Evolutionary conservation across 495 filamentous ascomycete genomes (phyloP).

Genomic region (Penicillium steckii): DNA sequence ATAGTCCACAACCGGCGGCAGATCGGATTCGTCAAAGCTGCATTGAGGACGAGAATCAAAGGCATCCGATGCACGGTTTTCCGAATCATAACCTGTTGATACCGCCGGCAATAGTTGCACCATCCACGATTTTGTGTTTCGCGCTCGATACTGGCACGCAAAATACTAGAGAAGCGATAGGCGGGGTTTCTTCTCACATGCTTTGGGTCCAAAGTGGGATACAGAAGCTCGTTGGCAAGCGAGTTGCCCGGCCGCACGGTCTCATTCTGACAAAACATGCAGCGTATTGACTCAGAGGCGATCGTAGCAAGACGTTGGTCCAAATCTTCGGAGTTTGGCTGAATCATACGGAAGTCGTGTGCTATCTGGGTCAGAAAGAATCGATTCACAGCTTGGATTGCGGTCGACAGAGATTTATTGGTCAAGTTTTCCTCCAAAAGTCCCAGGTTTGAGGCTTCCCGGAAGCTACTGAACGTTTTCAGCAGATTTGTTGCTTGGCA

Average conservation of each 20-base stretch:
- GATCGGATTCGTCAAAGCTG: slow-evolving; percentile 67
- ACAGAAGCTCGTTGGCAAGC: slow-evolving; percentile 80
- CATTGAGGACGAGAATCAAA: slow-evolving; percentile 79
- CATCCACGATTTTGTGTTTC: slow-evolving; percentile 81
- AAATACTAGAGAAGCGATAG: slow-evolving; percentile 73
- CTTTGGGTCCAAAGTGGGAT: slow-evolving; percentile 57
- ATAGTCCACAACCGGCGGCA: slow-evolving; percentile 79
- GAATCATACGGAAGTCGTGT: slow-evolving; percentile 64
- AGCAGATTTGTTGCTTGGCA: slow-evolving; percentile 98
- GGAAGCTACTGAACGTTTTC: slow-evolving; percentile 77
- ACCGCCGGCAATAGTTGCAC: slow-evolving; percentile 84
- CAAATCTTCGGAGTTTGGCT: slow-evolving; percentile 54
- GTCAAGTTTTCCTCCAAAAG: slow-evolving; percentile 81
- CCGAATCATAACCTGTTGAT: slow-evolving; percentile 75
- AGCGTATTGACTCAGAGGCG: slow-evolving; percentile 64
- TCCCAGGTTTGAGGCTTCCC: slow-evolving; percentile 67
- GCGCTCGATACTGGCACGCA: slow-evolving; percentile 83
- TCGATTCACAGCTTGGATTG: slow-evolving; percentile 74
- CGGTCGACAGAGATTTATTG: slow-evolving; percentile 62
- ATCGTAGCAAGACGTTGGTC: slow-evolving; percentile 58
- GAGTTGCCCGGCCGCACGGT: slow-evolving; percentile 64
- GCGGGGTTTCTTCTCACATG: slow-evolving; percentile 51
- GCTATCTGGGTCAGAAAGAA: slow-evolving; percentile 74
- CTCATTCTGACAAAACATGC: slow-evolving; percentile 79
- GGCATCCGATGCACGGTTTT: slow-evolving; percentile 80